A percentile compares a stretch with the other conserved stretches of the same genome.
Conservation (phyloP, 371 early-diverging fungal species). For the Mucor irregularis region DNA sequence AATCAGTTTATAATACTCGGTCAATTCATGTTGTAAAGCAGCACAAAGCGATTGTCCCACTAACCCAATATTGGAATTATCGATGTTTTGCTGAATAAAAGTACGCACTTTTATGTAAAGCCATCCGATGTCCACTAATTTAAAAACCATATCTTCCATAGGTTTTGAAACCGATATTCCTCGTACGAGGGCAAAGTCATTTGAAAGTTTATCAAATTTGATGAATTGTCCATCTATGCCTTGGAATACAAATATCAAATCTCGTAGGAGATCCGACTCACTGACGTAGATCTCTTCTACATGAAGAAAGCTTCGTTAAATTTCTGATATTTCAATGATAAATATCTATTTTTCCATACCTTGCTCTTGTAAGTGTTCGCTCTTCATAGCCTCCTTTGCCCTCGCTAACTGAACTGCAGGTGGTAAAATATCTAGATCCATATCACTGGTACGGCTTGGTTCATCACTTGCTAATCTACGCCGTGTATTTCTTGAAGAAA, state of each 20-base stretch:
- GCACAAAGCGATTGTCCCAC: slow-evolving; percentile 81
- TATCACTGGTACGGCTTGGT: not conserved
- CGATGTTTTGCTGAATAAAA: slow-evolving; percentile 44
- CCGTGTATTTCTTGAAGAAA: slow-evolving; percentile 30
- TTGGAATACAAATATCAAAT: slow-evolving; percentile 90
- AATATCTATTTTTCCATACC: too few species aligned
- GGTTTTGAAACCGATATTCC: slow-evolving; percentile 51
- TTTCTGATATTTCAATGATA: slow-evolving; percentile 3
- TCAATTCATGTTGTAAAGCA: slow-evolving; percentile 76
- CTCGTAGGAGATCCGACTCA: slow-evolving; percentile 77
- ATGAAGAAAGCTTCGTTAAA: slow-evolving; percentile 12
- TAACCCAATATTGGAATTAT: slow-evolving; percentile 54
- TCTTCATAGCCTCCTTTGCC: slow-evolving; percentile 25
- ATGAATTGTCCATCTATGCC: slow-evolving; percentile 91
- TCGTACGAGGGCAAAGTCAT: slow-evolving; percentile 53
- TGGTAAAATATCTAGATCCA: slow-evolving; percentile 19
- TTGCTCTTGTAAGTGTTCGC: not conserved
- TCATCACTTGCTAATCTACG: slow-evolving; percentile 34
- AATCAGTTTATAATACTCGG: slow-evolving; percentile 80
- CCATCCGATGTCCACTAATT: slow-evolving; percentile 73
- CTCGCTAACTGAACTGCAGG: slow-evolving; percentile 36
- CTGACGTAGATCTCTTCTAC: slow-evolving; percentile 41
- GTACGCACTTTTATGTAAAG: slow-evolving; percentile 60
- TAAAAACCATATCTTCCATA: slow-evolving; percentile 55
- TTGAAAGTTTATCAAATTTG: slow-evolving; percentile 55